These are phyloP conservation scores for Tricharina praecox DNA, from an alignment of 495 filamentous ascomycete genomes.

Conservation along the genomic window DNA sequence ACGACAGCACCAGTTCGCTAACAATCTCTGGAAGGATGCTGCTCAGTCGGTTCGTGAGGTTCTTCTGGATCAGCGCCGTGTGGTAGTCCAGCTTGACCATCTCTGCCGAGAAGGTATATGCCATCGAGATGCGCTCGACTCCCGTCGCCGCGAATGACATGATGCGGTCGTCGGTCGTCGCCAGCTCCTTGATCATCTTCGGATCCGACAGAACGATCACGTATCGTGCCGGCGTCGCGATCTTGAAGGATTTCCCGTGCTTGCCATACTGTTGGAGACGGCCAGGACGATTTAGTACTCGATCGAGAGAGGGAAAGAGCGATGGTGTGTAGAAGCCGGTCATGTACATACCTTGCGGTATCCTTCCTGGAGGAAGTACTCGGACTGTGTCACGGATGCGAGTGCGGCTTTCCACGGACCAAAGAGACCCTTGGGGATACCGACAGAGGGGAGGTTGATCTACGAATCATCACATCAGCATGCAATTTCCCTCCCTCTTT, in stretches of 20 bases:
- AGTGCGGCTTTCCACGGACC: constrained; percentile 20
- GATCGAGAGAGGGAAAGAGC: too few relatives aligned
- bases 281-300: too few relatives aligned
- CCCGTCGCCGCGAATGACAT: constrained; percentile 14
- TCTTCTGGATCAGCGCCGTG: constrained; percentile 11
- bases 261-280: constrained; percentile 2
- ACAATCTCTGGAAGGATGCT: constrained; percentile 17
- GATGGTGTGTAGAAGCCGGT: too few relatives aligned
- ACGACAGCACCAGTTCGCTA: constrained; percentile 13
- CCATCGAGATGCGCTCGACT: constrained; percentile 7
- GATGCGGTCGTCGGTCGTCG: constrained; percentile 9
- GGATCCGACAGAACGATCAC: constrained; percentile 14
- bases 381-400: constrained; percentile 7
- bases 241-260: constrained; percentile 12
- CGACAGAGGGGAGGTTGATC: constrained; percentile 15
- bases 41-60: constrained; percentile 18
- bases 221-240: constrained; percentile 17
- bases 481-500: too few relatives aligned
- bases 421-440: constrained; percentile 11
- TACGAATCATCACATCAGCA: too few relatives aligned
- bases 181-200: constrained; percentile 17
- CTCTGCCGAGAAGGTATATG: constrained; percentile 13
- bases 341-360: constrained; percentile 11
- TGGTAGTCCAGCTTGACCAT: constrained; percentile 9
- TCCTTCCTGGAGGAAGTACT: constrained; percentile 12